Percentiles rank a stretch among this genome's conserved stretches.
Conservation (phyloP, 257 asterid species). For the Agastache rugosa region DNA sequence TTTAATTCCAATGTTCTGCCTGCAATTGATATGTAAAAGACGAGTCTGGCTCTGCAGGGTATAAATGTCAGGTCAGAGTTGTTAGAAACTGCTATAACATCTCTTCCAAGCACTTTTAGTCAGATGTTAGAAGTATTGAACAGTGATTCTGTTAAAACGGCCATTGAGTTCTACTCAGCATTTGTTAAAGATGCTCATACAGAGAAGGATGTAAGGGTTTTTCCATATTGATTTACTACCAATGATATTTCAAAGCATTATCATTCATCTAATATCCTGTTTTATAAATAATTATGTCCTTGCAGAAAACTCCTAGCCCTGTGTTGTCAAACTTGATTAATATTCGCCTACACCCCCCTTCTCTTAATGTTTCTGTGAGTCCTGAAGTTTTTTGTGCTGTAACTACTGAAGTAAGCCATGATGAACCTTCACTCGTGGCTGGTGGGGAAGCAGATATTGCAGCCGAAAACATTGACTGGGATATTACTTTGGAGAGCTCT, state of each 20-base stretch:
- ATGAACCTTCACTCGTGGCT: slow-evolving; percentile 42
- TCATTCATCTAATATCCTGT: slow-evolving; percentile 1
- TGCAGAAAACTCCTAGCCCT: slow-evolving; percentile 64
- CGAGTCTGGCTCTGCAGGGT: slow-evolving; percentile 62
- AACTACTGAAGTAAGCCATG: slow-evolving; percentile 44
- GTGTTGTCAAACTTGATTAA: slow-evolving; percentile 62
- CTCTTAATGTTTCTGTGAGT: slow-evolving; percentile 59
- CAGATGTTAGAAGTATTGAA: slow-evolving; percentile 71
- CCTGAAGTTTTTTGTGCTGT: slow-evolving; percentile 56
- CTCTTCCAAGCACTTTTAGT: slow-evolving; percentile 82
- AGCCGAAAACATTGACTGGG: slow-evolving; percentile 82
- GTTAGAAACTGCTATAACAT: slow-evolving; percentile 67
- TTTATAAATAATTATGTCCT: slow-evolving; percentile 15
- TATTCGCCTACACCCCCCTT: slow-evolving; percentile 73
- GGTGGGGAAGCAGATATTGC: slow-evolving; percentile 48
- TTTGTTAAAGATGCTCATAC: slow-evolving; percentile 85
- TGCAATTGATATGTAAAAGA: neutral
- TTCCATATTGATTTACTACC: slow-evolving; percentile 19
- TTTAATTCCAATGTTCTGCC: slow-evolving; percentile 23
- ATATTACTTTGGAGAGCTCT: slow-evolving; percentile 78
- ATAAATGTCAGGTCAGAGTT: slow-evolving; percentile 80
- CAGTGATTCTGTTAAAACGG: slow-evolving; percentile 71
- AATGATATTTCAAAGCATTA: slow-evolving; percentile 20
- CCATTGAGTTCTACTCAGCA: slow-evolving; percentile 78
- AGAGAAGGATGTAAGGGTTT: slow-evolving; percentile 68